These are phyloP conservation scores for Excoecaria cochinchinensis DNA, from an alignment of 345 rosid species.

Conservation along the genomic window DNA sequence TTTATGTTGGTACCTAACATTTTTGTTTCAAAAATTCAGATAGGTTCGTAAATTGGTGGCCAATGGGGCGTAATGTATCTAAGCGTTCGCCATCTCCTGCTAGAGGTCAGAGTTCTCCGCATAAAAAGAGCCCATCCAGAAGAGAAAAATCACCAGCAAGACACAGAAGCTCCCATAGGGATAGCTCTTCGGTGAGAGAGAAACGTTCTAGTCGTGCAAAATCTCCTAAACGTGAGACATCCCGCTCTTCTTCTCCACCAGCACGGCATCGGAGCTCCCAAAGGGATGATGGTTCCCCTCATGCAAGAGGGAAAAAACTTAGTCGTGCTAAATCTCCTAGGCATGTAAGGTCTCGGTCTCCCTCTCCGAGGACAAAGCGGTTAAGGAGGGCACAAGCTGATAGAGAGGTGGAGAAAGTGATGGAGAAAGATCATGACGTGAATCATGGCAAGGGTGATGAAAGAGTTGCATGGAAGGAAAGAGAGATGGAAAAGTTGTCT, in stretches of 20 bases:
- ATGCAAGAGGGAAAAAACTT: slow-evolving; percentile 9
- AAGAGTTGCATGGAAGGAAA: slow-evolving; percentile 17
- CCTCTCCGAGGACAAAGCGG: slow-evolving; percentile 68
- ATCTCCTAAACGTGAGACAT: slow-evolving; percentile 32
- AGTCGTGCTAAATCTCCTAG: slow-evolving; percentile 26
- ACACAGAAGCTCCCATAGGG: slow-evolving; percentile 19
- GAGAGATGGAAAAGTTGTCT: slow-evolving; percentile 17
- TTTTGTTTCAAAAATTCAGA: background rate
- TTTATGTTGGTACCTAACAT: background rate
- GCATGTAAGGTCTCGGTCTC: slow-evolving; percentile 49
- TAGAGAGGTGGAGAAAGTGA: slow-evolving; percentile 43
- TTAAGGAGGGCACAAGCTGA: slow-evolving; percentile 55
- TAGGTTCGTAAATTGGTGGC: background rate
- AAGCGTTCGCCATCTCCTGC: slow-evolving; percentile 43
- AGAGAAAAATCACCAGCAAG: slow-evolving; percentile 39
- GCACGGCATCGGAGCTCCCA: slow-evolving; percentile 14
- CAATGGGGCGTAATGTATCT: slow-evolving; percentile 49
- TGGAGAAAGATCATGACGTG: slow-evolving; percentile 27
- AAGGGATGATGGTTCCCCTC: slow-evolving; percentile 6
- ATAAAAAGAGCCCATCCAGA: slow-evolving; percentile 22
- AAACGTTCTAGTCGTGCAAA: slow-evolving; percentile 31
- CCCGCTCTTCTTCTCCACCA: slow-evolving; percentile 13
- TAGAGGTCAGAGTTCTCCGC: slow-evolving; percentile 31
- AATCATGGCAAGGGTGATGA: slow-evolving; percentile 24
- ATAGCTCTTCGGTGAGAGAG: slow-evolving; percentile 40